Base-by-base conservation (phyloP, 2,329 filamentous ascomycete species). In the Alternaria burnsii region DNA sequence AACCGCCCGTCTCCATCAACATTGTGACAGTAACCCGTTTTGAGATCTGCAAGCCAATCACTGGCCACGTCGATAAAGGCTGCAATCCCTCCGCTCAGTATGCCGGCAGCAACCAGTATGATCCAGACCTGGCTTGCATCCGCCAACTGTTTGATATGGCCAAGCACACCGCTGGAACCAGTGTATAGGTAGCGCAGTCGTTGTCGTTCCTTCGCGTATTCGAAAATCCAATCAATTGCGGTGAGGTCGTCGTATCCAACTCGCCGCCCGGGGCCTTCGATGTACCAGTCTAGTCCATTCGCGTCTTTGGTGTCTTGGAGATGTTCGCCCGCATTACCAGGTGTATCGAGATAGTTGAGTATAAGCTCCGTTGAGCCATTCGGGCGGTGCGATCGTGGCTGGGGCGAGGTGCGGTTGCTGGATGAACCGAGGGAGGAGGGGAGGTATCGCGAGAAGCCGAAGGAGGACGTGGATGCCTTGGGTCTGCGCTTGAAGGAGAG, bases 151-250 rank as follows among this genome's bases (percentile, higher is more conserved):
- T 87, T 89, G 55, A 91, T 71, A 70, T 93, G 88, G 12, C 93
- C 93, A 20, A 94, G 61, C 5, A 97, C 68, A 0, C 93, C 92
- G 20, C 87, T 84, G 8, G 88, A 86, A 70, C 86, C 87, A 0
- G 90, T 87, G 56, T 88, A 87, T 20, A 99, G 83, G 30, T 91
- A 86, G n/a, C 93, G 88, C 71, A 96, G 82, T 24, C 95, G 88
- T 78, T 97, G 93, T 20, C 95, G 88, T 81, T 99, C 95, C 78
- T 97, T 97, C 53, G 92, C 95, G 76, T 98, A 97, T 79, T 99
- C 95, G 72, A 97, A 98, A 75, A 98, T 98, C 95, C 95, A 99
- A 82, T 99, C 95, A 77, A 99, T 99, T 59, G 95, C 94, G 16
- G 94, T 97, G 77, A 97, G 84, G 80, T 99, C 91, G 74, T 97